Conservation (phyloP, 2,329 filamentous ascomycete species). For the Alternaria dauci region DNA sequence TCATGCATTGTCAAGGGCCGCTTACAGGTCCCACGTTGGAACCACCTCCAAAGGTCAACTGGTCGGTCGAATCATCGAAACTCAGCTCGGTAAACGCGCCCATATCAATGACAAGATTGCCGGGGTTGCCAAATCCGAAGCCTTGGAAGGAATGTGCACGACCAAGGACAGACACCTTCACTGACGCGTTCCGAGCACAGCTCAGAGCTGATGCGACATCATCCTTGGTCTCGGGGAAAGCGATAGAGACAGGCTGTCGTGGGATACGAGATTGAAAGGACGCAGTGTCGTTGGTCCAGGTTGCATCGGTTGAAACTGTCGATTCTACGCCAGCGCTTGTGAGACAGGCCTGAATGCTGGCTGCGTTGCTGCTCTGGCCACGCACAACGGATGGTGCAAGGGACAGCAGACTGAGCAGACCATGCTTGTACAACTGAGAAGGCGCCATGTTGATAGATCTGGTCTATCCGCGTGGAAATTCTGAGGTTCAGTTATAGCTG, state of each 20-base stretch:
- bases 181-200: slow-evolving; percentile 21
- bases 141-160: slow-evolving; percentile 26
- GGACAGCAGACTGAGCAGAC: background rate
- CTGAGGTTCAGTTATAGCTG: background rate
- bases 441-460: background rate
- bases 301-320: slow-evolving; percentile 12
- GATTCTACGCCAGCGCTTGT: slow-evolving; percentile 9
- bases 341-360: slow-evolving; percentile 15
- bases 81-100: slow-evolving; percentile 16
- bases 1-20: background rate
- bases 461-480: background rate
- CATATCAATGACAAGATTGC: slow-evolving; percentile 23
- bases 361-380: slow-evolving; percentile 12
- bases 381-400: slow-evolving; percentile 5
- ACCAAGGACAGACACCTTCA: slow-evolving; percentile 18
- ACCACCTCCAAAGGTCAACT: slow-evolving; percentile 21
- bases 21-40: slow-evolving; percentile 16
- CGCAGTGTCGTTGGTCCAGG: slow-evolving; percentile 22
- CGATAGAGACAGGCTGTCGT: slow-evolving; percentile 16
- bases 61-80: slow-evolving; percentile 21
- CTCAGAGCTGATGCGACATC: slow-evolving; percentile 16
- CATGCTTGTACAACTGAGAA: background rate
- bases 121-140: slow-evolving; percentile 18
- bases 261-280: slow-evolving; percentile 19
- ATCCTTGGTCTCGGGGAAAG: slow-evolving; percentile 16